Evolutionary conservation across 2,329 filamentous ascomycete genomes (phyloP), one percentile per base, ranked within the genome.

Genomic region (Neoscytalidium dimidiatum): DNA sequence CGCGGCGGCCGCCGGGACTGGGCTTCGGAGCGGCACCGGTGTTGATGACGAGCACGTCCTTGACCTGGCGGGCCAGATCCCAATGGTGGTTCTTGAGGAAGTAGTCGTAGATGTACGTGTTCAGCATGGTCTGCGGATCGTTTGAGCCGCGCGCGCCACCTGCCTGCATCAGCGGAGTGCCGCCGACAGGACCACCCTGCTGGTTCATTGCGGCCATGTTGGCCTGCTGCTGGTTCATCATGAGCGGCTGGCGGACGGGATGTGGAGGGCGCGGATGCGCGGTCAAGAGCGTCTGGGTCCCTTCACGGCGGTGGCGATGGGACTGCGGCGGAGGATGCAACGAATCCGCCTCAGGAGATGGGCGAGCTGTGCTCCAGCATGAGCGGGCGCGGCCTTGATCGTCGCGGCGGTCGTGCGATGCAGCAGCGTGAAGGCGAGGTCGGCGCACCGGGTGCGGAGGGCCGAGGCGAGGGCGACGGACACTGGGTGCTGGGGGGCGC

Each of bases 101-200:
- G 77, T 95, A 94, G 74, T 95, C 92, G 83, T 94, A 95, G 70
- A 95, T 95, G 77, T 94, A 94, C 21, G 92, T 94, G 80, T 94
- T 94, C 60, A 95, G 84, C 66, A 88, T 80, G 56, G 84, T 86
- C 68, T 78, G 73, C 67, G 79, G 77, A 66, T 80, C 76, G 29
- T 72, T 68, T 75, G 73, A 75, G 28, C 73, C 80, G 69, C 70
- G 73, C 76, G 71, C 75, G 70, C 38, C 65, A 77, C 72, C 65
- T 78, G 79, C 69, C 74, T 86, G 88, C 87, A 90, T 90, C 84
- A 90, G 89, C 73, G 85, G 84, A 74, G 82, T 82, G 72, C 84
- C 85, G 69, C 88, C 88, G 67, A 90, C 87, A 62, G 88, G 86
- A 52, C 86, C 88, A 67, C 87, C 88, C 73, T 82, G 82, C 76